A percentile compares a stretch with the other conserved stretches of the same genome.
Conservation (phyloP, 192 early-diverging fungal genomes). For the Umbelopsis isabellina region DNA sequence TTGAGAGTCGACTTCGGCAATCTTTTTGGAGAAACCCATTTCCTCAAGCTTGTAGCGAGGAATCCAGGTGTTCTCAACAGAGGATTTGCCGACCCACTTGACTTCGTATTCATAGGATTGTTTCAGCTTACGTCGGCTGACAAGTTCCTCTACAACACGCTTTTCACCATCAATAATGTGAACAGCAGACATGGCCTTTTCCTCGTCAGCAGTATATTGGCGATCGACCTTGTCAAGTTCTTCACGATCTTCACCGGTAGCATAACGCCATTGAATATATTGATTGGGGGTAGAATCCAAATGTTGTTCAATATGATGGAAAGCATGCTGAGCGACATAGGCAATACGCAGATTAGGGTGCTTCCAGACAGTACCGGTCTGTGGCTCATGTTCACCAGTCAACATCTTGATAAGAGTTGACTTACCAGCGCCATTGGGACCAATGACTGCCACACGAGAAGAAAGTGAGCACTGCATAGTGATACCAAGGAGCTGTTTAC, state of each 20-base stretch:
- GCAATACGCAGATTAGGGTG: conserved; percentile 88
- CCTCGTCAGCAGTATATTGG: conserved; percentile 67
- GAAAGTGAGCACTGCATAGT: conserved; percentile 68
- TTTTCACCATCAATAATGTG: conserved; percentile 62
- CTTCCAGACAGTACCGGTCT: conserved; percentile 76
- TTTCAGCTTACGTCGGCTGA: conserved; percentile 80
- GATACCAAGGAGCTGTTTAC: conserved; percentile 63
- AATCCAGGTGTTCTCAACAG: conserved; percentile 75
- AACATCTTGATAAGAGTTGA: conserved; percentile 75
- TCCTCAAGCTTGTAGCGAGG: conserved; percentile 70
- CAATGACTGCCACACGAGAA: conserved; percentile 80
- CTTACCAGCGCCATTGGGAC: conserved; percentile 78
- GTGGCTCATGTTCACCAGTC: conserved; percentile 77
- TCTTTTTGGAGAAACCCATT: conserved; percentile 76
- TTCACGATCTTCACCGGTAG: conserved; percentile 79
- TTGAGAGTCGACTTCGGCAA: conserved; percentile 75
- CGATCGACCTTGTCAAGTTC: conserved; percentile 73
- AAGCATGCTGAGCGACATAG: conserved; percentile 87
- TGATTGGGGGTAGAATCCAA: conserved; percentile 81
- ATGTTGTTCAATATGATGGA: conserved; percentile 87
- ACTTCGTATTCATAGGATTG: conserved; percentile 85
- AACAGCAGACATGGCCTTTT: conserved; percentile 58
- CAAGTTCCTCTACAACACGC: conserved; percentile 62
- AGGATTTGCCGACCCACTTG: conserved; percentile 65
- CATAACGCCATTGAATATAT: conserved; percentile 87